A percentile compares a stretch with the other conserved stretches of the same genome.
These are phyloP conservation scores for Lepidium sativum DNA, from an alignment of 345 rosid genomes.

Conservation along the genomic window DNA sequence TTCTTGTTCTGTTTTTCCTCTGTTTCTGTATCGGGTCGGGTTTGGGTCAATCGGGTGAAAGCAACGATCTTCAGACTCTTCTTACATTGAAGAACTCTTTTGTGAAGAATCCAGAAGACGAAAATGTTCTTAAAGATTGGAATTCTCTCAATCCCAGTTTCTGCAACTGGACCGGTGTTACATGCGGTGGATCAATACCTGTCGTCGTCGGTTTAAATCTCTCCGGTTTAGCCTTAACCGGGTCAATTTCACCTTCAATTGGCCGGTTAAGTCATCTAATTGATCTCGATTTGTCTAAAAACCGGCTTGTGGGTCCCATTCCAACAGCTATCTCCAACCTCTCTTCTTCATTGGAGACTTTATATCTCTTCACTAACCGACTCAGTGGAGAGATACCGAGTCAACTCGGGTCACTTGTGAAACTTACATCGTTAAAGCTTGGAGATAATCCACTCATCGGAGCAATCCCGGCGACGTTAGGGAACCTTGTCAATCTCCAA, in stretches of 20 bases:
- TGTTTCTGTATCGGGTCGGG: background rate
- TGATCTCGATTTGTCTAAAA: constrained; percentile 61
- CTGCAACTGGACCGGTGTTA: constrained; percentile 65
- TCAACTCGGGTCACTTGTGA: constrained; percentile 47
- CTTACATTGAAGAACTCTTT: constrained; percentile 31
- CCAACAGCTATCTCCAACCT: constrained; percentile 54
- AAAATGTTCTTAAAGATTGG: constrained; percentile 51
- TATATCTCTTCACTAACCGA: constrained; percentile 55
- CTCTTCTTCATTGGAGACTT: constrained; percentile 42
- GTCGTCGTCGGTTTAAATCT: constrained; percentile 50
- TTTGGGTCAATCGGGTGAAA: background rate
- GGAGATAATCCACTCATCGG: constrained; percentile 63
- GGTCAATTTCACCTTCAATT: constrained; percentile 42
- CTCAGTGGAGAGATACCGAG: constrained; percentile 65
- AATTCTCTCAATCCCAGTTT: constrained; percentile 25
- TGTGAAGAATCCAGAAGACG: constrained; percentile 34
- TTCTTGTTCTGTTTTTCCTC: constrained; percentile 7
- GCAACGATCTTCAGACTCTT: constrained; percentile 10
- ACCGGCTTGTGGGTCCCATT: constrained; percentile 46
- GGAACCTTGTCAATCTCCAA: constrained; percentile 54
- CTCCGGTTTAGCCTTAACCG: constrained; percentile 50
- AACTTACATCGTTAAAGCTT: constrained; percentile 51
- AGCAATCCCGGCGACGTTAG: constrained; percentile 40
- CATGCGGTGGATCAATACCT: constrained; percentile 43
- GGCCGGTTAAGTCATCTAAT: constrained; percentile 43